These are phyloP conservation scores for Aspergillus avenaceus DNA, from an alignment of 495 filamentous ascomycete genomes.

Conservation along the genomic window DNA sequence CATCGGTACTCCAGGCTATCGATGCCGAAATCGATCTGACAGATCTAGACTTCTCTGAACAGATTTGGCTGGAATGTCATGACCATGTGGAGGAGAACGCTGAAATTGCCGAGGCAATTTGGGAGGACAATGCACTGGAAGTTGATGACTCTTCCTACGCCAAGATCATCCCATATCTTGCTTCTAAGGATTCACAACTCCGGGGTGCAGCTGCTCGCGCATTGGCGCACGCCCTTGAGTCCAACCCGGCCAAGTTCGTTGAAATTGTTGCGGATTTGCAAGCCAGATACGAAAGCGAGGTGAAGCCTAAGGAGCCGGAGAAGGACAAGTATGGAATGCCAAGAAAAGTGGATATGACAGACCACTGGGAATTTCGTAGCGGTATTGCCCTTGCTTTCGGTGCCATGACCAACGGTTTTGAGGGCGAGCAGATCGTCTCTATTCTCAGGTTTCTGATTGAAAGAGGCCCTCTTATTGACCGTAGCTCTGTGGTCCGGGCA, in stretches of 20 bases:
- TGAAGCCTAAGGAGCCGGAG: constrained; percentile 74
- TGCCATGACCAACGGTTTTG: constrained; percentile 67
- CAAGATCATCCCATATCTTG: constrained; percentile 72
- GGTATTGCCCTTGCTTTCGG: constrained; percentile 84
- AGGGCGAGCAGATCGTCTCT: constrained; percentile 61
- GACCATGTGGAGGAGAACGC: constrained; percentile 86
- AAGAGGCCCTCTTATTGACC: constrained; percentile 76
- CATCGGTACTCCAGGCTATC: constrained; percentile 86
- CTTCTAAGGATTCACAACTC: constrained; percentile 71
- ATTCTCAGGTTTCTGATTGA: constrained; percentile 85
- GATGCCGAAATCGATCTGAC: constrained; percentile 87
- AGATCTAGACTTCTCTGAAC: constrained; percentile 76
- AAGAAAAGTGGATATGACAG: constrained; percentile 72
- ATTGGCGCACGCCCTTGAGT: constrained; percentile 65
- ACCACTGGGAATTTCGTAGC: constrained; percentile 86
- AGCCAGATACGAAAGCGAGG: constrained; percentile 65
- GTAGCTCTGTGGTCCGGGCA: constrained; percentile 66
- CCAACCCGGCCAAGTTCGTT: constrained; percentile 51
- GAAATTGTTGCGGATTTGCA: constrained; percentile 60
- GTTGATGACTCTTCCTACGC: constrained; percentile 59
- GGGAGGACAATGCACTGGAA: constrained; percentile 87
- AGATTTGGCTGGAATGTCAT: constrained; percentile 90
- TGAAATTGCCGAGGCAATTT: constrained; percentile 79
- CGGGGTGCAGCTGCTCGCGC: constrained; percentile 79
- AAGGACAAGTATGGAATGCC: constrained; percentile 93